These are phyloP conservation scores for Termitomyces sp. DNA, from an alignment of 768 basidiomycete genomes.

Conservation along the genomic window DNA sequence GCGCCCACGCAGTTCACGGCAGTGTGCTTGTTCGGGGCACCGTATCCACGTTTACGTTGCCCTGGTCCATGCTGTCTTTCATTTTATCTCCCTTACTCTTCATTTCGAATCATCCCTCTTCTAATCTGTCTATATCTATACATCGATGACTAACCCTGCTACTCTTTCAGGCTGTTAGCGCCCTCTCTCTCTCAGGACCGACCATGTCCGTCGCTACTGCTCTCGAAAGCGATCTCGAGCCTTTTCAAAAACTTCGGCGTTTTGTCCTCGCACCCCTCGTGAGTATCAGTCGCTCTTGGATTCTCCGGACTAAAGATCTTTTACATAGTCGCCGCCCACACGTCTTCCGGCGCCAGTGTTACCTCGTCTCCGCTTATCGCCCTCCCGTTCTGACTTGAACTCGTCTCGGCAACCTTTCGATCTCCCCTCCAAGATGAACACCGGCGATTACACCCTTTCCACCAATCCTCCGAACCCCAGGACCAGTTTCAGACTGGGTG, in stretches of 20 bases:
- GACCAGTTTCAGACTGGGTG: constrained; percentile 60
- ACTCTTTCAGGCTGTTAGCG: constrained; percentile 41
- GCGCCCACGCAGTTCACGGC: constrained; percentile 17
- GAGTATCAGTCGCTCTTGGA: constrained; percentile 4
- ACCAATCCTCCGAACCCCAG: constrained; percentile 68
- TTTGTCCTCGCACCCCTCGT: constrained; percentile 23
- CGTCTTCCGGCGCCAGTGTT: constrained; percentile 11
- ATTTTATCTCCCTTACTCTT: constrained; percentile 9
- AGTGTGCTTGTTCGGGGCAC: constrained; percentile 6
- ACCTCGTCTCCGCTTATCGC: neutral
- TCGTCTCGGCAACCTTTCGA: constrained; percentile 10
- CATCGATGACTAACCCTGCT: constrained; percentile 13
- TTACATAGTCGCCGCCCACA: constrained; percentile 14
- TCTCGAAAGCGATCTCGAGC: constrained; percentile 58
- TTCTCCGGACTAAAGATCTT: constrained; percentile 12
- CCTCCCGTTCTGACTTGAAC: constrained; percentile 19
- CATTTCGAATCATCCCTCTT: neutral
- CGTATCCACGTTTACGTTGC: constrained; percentile 14
- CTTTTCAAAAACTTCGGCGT: constrained; percentile 48
- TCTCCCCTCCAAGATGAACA: constrained; percentile 13
- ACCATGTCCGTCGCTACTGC: constrained; percentile 47
- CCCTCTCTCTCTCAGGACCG: constrained; percentile 44
- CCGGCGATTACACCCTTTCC: constrained; percentile 50
- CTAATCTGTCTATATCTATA: neutral
- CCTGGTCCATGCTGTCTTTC: constrained; percentile 12